Base-by-base conservation (phyloP, 1,284 basidiomycete genomes). In the Entoloma clypeatum region DNA sequence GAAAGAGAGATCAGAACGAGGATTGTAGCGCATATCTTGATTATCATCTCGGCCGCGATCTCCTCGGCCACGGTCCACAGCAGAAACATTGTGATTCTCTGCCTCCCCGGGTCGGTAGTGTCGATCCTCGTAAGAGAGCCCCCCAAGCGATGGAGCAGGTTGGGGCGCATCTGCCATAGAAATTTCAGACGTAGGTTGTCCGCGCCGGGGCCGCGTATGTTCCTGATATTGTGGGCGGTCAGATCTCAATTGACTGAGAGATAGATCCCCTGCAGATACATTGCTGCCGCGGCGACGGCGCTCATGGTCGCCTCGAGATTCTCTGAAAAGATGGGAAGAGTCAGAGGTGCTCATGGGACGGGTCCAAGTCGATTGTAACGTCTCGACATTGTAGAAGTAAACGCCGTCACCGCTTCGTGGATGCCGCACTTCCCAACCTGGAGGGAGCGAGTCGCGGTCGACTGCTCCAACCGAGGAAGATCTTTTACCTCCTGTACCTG, bases 321-420 rank as follows among this genome's bases (percentile, higher is more conserved):
- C 48, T 37, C 38, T 49, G 29, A 27, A 36, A 36, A 39, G 39
- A 21, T 48, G 45, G 36, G 46, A 43, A 31, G 49, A 47, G 48
- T 47, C 44, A 51, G 51, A 48, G 45, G 38, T 53, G 50, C 54
- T 60, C 53, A 65, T 61, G 44, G 81, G 81, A 43, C 67, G 67
- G 37, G 59, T 66, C 82, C 83, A 84, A 2, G 76, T 79, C 17
- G 75, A 76, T 58, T 75, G 65, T 35, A 73, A 57, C 7, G 80
- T 82, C 48, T 67, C 67, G 35, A 57, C 54, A 50, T 85, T 83
- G 52, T 79, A 83, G 51, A 75, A 84, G 53, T 84, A 84, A 4
- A 61, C 45, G 9, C 55, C 62, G 10, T 63, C 63, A 16, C 69
- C 68, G 43, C 58, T 69, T 52, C 77, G 65, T 36, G 81, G 66